Evolutionary conservation across 352 stramenopile genomes (phyloP).

Genomic region (Sclerospora graminicola): DNA sequence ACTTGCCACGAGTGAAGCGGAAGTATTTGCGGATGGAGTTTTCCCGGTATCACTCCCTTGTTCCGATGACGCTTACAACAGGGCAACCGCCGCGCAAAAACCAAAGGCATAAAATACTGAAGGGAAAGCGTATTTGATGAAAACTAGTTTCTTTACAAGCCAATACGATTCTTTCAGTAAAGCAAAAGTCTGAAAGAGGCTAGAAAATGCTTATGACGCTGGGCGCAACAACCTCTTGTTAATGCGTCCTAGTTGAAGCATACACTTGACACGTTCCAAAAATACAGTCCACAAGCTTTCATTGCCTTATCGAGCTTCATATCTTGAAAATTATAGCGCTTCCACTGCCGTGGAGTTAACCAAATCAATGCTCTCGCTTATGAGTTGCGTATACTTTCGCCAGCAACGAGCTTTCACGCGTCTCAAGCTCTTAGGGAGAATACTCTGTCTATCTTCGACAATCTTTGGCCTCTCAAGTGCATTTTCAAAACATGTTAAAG

Average conservation of each 20-base stretch:
- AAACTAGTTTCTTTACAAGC: conserved; percentile 29
- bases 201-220: conserved; percentile 26
- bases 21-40: no score
- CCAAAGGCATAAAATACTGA: no score
- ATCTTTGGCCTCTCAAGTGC: conserved; percentile 11
- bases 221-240: conserved; percentile 36
- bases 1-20: no score
- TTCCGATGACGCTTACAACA: no score
- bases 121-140: no score
- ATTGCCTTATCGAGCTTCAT: conserved; percentile 34
- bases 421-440: conserved; percentile 5
- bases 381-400: conserved; percentile 36
- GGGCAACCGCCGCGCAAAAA: no score
- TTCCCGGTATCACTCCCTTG: no score
- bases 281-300: conserved; percentile 24
- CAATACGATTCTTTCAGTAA: conserved; percentile 37
- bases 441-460: neutral
- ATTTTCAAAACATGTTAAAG: conserved; percentile 15
- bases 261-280: conserved; percentile 41
- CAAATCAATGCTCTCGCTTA: conserved; percentile 14
- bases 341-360: conserved; percentile 18
- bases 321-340: conserved; percentile 24
- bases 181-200: conserved; percentile 14
- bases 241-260: conserved; percentile 31
- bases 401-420: conserved; percentile 29